Conservation (phyloP, 257 asterid species). For the Gentiana straminea region DNA sequence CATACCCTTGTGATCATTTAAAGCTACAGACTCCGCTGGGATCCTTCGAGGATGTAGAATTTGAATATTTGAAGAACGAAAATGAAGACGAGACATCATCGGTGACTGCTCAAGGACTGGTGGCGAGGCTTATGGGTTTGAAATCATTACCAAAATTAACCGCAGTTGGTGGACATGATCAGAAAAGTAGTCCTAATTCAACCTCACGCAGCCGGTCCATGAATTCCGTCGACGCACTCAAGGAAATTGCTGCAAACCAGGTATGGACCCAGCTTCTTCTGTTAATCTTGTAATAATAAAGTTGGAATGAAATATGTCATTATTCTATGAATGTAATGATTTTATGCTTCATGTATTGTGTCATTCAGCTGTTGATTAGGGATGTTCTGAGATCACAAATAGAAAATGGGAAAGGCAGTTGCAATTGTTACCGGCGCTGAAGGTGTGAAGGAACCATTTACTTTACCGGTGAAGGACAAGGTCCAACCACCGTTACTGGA, state of each 20-base stretch:
- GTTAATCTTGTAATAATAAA: neutral
- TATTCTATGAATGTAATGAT: too few relatives aligned
- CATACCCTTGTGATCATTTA: conserved; percentile 11
- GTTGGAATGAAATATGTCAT: too few relatives aligned
- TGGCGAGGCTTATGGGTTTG: too few relatives aligned
- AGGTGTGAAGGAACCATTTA: too few relatives aligned
- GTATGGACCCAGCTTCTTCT: neutral
- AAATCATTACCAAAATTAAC: too few relatives aligned
- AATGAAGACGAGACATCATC: conserved; percentile 1
- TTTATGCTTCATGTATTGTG: too few relatives aligned
- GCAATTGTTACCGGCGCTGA: too few relatives aligned
- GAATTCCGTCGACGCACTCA: too few relatives aligned
- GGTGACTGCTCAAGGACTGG: conserved; percentile 8
- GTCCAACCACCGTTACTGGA: conserved; percentile 74
- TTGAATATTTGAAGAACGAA: neutral
- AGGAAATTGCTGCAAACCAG: conserved; percentile 2
- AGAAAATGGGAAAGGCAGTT: too few relatives aligned
- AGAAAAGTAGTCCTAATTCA: conserved; percentile 2
- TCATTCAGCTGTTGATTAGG: too few relatives aligned
- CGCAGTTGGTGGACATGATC: neutral
- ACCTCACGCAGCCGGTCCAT: conserved; percentile 4
- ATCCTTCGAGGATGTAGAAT: neutral
- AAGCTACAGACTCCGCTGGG: conserved; percentile 2
- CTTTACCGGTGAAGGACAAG: conserved; percentile 14
- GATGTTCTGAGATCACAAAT: too few relatives aligned